A percentile compares a stretch with the other conserved stretches of the same genome.
These are phyloP conservation scores for Huntiella decipiens DNA, from an alignment of 2,329 filamentous ascomycete species.

Conservation along the genomic window DNA sequence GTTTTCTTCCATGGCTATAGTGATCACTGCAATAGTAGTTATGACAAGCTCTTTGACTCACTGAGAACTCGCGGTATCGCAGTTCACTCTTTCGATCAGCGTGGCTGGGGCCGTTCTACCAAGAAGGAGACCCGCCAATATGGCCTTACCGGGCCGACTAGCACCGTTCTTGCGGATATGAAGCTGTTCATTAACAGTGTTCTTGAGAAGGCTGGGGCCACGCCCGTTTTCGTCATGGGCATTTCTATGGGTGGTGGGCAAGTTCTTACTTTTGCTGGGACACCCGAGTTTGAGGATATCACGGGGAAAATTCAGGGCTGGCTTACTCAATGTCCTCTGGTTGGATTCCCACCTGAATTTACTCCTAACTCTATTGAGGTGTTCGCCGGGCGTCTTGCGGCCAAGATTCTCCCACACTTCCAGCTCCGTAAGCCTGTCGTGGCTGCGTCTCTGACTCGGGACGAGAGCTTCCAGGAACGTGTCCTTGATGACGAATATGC, in stretches of 20 bases:
- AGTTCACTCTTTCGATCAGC: constrained; percentile 64
- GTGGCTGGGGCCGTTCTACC: constrained; percentile 69
- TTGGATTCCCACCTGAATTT: constrained; percentile 48
- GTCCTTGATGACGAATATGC: constrained; percentile 49
- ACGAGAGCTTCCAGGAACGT: constrained; percentile 39
- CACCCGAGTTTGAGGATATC: constrained; percentile 32
- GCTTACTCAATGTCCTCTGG: constrained; percentile 59
- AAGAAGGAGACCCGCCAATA: constrained; percentile 36
- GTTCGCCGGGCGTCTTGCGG: constrained; percentile 45
- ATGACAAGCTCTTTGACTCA: constrained; percentile 52
- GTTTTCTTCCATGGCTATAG: constrained; percentile 80
- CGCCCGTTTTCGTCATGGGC: constrained; percentile 66
- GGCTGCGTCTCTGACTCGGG: constrained; percentile 44
- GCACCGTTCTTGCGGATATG: constrained; percentile 56
- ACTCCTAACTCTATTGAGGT: constrained; percentile 47
- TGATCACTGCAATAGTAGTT: constrained; percentile 61
- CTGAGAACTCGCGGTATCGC: constrained; percentile 57
- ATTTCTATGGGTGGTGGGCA: constrained; percentile 84
- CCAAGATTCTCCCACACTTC: constrained; percentile 44
- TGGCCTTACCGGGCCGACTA: constrained; percentile 57
- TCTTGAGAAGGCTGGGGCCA: constrained; percentile 31
- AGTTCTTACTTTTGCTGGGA: constrained; percentile 40
- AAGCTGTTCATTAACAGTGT: constrained; percentile 44
- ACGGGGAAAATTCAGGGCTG: constrained; percentile 48
- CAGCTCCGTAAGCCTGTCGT: constrained; percentile 51